Evolutionary conservation across 2,329 filamentous ascomycete species (phyloP).

Genomic region (Cryphonectria parasitica): DNA sequence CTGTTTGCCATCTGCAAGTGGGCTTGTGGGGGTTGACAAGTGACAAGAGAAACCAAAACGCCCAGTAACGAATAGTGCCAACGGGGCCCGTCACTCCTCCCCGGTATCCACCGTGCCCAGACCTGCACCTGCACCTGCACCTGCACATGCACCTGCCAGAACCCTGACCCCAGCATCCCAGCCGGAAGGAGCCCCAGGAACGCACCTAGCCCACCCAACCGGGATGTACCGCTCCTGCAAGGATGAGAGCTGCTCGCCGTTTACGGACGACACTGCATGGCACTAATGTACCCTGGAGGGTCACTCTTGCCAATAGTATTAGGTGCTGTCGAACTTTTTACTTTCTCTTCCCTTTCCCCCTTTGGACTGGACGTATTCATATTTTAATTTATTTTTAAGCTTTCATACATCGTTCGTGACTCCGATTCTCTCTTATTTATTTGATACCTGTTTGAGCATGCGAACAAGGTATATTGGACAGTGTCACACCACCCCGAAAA

Average conservation of each 20-base stretch:
- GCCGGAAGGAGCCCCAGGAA: neutral
- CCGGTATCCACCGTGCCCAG: neutral
- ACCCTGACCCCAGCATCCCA: neutral
- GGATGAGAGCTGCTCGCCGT: neutral
- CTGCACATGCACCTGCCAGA: neutral
- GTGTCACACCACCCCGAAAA: neutral
- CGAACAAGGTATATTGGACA: neutral
- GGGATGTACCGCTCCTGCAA: slow-evolving; percentile 1
- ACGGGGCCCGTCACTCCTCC: neutral
- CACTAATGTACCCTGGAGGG: neutral
- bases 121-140: slow-evolving; percentile 1
- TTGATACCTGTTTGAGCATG: neutral
- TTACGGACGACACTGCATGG: neutral
- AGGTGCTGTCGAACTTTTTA: neutral
- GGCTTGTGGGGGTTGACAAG: neutral
- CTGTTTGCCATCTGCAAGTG: neutral
- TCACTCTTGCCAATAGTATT: neutral
- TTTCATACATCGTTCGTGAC: neutral
- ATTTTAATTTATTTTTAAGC: neutral
- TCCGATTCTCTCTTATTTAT: neutral
- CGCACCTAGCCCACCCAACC: neutral
- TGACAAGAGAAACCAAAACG: neutral
- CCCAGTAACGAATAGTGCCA: neutral
- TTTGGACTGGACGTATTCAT: neutral
- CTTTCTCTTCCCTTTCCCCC: no score